A percentile compares a stretch with the other conserved stretches of the same genome.
Evolutionary conservation across 352 stramenopile genomes (phyloP).

Genomic region (Pilasporangium apinafurcum): DNA sequence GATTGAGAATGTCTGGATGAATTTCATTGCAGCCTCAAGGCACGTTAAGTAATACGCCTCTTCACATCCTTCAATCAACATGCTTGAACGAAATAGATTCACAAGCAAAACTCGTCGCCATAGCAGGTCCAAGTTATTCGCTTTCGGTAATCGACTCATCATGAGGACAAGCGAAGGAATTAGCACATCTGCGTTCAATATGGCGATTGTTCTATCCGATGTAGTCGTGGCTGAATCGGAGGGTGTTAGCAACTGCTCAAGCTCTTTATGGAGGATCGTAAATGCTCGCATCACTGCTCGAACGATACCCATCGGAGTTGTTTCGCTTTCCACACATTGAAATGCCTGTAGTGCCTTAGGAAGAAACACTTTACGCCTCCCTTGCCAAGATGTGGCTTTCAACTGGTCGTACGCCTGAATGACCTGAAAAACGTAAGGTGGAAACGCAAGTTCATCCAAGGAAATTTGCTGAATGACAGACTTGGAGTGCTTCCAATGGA

Average conservation of each 20-base stretch:
- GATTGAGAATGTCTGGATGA: constrained; percentile 7
- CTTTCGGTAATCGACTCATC: constrained; percentile 11
- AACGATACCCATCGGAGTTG: constrained; percentile 15
- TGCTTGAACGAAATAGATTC: constrained; percentile 7
- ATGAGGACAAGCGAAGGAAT: constrained; percentile 24
- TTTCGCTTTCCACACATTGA: constrained; percentile 11
- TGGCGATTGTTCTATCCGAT: neutral
- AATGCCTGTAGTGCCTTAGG: constrained; percentile 12
- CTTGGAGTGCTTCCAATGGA: constrained; percentile 23
- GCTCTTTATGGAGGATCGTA: constrained; percentile 11
- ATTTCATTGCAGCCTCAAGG: constrained; percentile 16
- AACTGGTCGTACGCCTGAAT: constrained; percentile 2
- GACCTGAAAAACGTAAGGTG: constrained; percentile 1
- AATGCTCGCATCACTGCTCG: constrained; percentile 17
- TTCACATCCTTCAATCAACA: constrained; percentile 15
- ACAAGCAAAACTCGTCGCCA: constrained; percentile 16
- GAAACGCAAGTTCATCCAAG: constrained; percentile 12
- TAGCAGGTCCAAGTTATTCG: constrained; percentile 10
- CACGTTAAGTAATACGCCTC: constrained; percentile 30
- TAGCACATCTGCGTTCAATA: constrained; percentile 22
- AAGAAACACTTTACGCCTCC: constrained; percentile 14
- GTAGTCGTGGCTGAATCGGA: no score
- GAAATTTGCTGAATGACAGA: constrained; percentile 7
- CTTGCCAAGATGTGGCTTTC: neutral
- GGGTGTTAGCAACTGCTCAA: constrained; percentile 10